Evolutionary conservation across 192 early-diverging fungal species (phyloP).

Genomic region (Umbelopsis sp.): DNA sequence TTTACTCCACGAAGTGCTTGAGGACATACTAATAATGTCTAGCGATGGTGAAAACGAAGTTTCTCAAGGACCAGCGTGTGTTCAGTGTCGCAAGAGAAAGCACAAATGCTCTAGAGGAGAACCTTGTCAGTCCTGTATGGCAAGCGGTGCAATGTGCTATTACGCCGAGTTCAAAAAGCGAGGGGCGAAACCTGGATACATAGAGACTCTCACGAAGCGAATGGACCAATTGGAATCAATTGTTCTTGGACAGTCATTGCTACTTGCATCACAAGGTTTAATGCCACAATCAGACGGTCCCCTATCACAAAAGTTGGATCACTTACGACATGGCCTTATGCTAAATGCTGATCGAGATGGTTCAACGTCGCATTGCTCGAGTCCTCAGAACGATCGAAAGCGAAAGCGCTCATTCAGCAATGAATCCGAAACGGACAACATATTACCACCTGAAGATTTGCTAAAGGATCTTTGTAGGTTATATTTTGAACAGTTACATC

Average conservation of each 20-base stretch:
- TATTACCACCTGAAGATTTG: not conserved
- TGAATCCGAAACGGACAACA: not conserved
- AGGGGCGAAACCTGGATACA: constrained; percentile 8
- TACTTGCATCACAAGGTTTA: constrained; percentile 6
- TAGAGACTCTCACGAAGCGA: not conserved
- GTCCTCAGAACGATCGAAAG: not conserved
- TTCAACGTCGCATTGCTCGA: not conserved
- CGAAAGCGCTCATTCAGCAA: constrained; percentile 5
- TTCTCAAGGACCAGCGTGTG: constrained; percentile 11
- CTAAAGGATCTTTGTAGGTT: not conserved
- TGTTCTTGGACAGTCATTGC: constrained; percentile 16
- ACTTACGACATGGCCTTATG: not conserved
- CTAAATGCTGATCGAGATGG: not conserved
- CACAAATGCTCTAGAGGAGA: constrained; percentile 17
- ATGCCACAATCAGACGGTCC: not conserved
- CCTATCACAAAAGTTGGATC: not conserved
- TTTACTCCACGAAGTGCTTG: no score
- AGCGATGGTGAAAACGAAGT: constrained; percentile 12
- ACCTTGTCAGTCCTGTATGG: constrained; percentile 16
- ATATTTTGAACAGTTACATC: constrained; percentile 7
- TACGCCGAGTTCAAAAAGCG: constrained; percentile 7
- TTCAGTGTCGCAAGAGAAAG: constrained; percentile 12
- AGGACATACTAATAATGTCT: not conserved
- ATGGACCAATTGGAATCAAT: constrained; percentile 12
- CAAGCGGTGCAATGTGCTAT: not conserved